Base-by-base conservation (phyloP, 805 yeast species). In the Scheffersomyces amazonensis region DNA sequence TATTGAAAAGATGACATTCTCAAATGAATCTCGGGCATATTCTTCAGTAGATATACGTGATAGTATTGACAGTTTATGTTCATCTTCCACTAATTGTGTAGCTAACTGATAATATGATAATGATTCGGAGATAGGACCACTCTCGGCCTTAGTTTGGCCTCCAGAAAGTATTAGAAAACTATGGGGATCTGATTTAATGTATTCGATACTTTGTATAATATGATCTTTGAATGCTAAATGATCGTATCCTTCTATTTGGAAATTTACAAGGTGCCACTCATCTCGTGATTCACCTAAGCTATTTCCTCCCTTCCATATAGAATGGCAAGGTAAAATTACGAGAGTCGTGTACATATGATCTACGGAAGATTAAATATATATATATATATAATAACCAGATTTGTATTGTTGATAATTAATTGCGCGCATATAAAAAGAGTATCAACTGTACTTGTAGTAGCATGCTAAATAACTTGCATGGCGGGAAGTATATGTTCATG, bases 11-110 rank as follows among this genome's bases (percentile, higher is more conserved):
- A 84, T 42, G 5, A 86, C 74, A 56, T 87, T 87, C 52, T 87
- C 95, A 53, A 82, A 82, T 1, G 93, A 84, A 56, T 87, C 95
- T 28, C 87, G 62, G 0, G 95, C 88, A 54, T 58, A 82, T 47
- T 83, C 90, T 51, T 87, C 96, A 1, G 80, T 60, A 5, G 66
- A 43, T 0, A 82, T 58, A 33, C 65, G 34, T 9, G 49, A 36
- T 15, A 49, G 16, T 40, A 44, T 19, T 53, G 46, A 4, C 37
- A 27, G 16, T 16, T 34, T 34, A 31, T 49, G 44, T 13, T 27
- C 30, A 7, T 30, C 35, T 2, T 37, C 29, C 3, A 36, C 33
- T 34, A 78, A 46, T 11, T 58, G 52, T 24, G 49, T 29, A 1
- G 78, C 73, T 16, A 80, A 60, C 12, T 66, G 49, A 37, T 64